Percentiles rank a stretch among this genome's conserved stretches.
phyloP scores from a whole-genome alignment of 2,329 filamentous ascomycete species.

The Claviceps lovelessii region DNA sequence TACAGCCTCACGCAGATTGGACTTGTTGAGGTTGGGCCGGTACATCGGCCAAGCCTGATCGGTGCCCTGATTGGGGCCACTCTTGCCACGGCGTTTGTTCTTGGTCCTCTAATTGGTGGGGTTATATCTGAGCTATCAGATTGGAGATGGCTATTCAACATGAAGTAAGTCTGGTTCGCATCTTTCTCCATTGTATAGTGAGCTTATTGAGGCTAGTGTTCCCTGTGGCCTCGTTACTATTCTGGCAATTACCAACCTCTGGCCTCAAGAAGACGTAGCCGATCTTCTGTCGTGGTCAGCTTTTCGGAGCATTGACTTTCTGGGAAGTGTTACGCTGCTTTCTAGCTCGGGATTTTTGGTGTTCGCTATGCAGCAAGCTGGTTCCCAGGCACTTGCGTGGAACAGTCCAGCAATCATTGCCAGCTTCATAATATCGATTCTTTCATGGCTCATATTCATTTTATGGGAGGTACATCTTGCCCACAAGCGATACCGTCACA shows the following conservation, averaged over 20 bases:
- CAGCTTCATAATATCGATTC: slow-evolving; percentile 31
- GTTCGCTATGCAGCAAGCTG: slow-evolving; percentile 42
- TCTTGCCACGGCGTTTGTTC: slow-evolving; percentile 41
- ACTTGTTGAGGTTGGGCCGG: slow-evolving; percentile 41
- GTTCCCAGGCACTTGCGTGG: slow-evolving; percentile 38
- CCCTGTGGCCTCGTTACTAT: slow-evolving; percentile 34
- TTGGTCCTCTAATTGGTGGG: slow-evolving; percentile 45
- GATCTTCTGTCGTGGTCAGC: slow-evolving; percentile 26
- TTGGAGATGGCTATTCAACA: slow-evolving; percentile 48
- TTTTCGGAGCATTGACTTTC: slow-evolving; percentile 35
- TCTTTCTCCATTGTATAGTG: neutral
- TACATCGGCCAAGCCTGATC: slow-evolving; percentile 36
- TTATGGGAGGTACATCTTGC: slow-evolving; percentile 36
- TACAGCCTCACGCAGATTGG: slow-evolving; percentile 46
- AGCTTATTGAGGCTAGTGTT: slow-evolving; percentile 23
- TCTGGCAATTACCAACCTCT: slow-evolving; percentile 31
- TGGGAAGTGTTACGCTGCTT: slow-evolving; percentile 36
- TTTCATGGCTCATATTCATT: slow-evolving; percentile 35
- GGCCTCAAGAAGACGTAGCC: slow-evolving; percentile 25
- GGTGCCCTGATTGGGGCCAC: slow-evolving; percentile 41
- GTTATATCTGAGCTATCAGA: slow-evolving; percentile 35
- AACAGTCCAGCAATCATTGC: slow-evolving; percentile 34
- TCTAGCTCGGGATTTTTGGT: slow-evolving; percentile 39
- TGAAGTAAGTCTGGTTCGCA: slow-evolving; percentile 34
- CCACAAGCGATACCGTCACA: slow-evolving; percentile 19